Evolutionary conservation across 1,139 yeast species (phyloP), one percentile per base, ranked within the genome.

Genomic region (Saccharomyces hybrid): DNA sequence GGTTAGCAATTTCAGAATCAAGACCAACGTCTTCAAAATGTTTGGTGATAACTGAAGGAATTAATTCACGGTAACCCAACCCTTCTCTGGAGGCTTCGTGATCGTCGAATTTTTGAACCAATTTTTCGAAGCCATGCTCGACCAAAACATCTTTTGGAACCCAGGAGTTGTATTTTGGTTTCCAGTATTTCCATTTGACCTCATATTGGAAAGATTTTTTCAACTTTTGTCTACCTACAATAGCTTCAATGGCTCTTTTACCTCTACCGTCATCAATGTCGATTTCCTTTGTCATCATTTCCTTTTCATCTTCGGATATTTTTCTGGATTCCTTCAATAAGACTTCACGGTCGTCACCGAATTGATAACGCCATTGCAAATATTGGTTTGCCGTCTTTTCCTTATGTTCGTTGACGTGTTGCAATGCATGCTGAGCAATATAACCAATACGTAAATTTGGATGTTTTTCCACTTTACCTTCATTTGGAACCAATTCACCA

Each of bases 21-120:
- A 93, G 79, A 56, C 99, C 99, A 65, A 93, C 96, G 68, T 84
- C 98, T 74, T 91, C 98, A 63, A 93, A 93, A 73, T 93, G 99
- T 77, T 91, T 86, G 71, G 98, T 83, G 62, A 93, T 93, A 26
- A 90, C 98, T 55, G 87, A 80, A 49, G 98, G 98, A 29, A 84
- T 81, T 68, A 93, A 79, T 62, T 90, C 95, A 75, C 99, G 84
- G 78, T 91, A 93, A 53, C 99, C 98, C 60, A 93, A 81, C 78
- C 99, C 99, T 78, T 93, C 98, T 76, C 98, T 85, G 2, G 97
- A 89, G 51, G 99, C 96, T 75, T 93, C 98, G 72, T 90, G 97
- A 73, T 93, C 99, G 74, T 93, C 99, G 68, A 93, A 93, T 69
- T 86, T 88, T 73, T 89, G 98, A 54, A 91, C 84, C 61, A 93